Conservation (phyloP, 768 basidiomycete genomes). For the Lactifluus subvellereus region DNA sequence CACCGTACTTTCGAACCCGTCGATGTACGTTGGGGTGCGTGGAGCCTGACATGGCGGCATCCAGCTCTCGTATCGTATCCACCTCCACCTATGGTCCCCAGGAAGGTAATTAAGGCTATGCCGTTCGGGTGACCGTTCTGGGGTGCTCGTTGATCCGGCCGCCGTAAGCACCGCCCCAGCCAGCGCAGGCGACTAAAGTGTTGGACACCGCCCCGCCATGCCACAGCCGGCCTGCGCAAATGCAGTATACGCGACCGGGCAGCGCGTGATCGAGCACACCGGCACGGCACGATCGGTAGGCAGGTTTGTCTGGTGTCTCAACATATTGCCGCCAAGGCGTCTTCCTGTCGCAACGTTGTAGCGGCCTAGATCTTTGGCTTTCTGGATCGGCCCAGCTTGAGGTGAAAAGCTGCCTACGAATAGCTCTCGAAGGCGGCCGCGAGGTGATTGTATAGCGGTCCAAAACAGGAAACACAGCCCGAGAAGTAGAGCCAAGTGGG, state of each 20-base stretch:
- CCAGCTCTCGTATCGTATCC: no score
- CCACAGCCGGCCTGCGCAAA: not conserved
- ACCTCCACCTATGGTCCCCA: not conserved
- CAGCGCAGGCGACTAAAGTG: not conserved
- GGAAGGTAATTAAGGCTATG: not conserved
- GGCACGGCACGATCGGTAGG: not conserved
- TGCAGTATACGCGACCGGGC: not conserved
- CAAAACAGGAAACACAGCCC: not conserved
- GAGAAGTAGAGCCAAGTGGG: not conserved
- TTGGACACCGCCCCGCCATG: not conserved
- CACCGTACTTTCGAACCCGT: no score
- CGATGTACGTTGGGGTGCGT: no score
- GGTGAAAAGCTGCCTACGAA: not conserved
- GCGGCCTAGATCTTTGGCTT: slow-evolving; percentile 7
- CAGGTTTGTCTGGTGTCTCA: not conserved
- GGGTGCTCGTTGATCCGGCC: not conserved
- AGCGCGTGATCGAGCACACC: not conserved
- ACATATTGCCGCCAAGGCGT: not conserved
- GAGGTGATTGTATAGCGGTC: not conserved
- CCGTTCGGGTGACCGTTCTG: not conserved
- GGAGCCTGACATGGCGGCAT: no score
- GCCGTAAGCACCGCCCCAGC: not conserved
- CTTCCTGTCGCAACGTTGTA: not conserved
- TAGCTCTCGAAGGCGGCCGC: not conserved
- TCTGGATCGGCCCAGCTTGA: not conserved